Conservation (phyloP, 129 eudicot genomes). For the Silybum marianum region DNA sequence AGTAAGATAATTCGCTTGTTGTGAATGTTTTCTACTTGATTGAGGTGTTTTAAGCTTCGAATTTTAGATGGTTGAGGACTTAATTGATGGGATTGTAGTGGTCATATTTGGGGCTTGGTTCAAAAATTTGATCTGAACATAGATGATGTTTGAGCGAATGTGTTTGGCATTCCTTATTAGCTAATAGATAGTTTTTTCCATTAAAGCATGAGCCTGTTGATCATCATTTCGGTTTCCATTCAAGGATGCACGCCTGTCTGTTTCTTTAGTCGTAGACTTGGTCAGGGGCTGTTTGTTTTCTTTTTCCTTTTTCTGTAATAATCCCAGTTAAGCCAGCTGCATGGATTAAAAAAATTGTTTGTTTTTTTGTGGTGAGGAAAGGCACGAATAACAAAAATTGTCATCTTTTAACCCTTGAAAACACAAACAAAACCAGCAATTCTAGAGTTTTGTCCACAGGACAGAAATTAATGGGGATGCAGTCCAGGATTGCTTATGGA, state of each 20-base stretch:
- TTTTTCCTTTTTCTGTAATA: neutral
- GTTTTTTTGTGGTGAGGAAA: neutral
- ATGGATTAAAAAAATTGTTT: neutral
- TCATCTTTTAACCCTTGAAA: neutral
- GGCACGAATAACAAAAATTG: neutral
- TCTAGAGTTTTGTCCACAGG: constrained; percentile 57
- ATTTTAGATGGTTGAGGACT: constrained; percentile 8
- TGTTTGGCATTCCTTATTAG: neutral
- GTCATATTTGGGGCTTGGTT: neutral
- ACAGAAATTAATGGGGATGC: constrained; percentile 75
- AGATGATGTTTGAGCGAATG: neutral
- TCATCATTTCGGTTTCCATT: neutral
- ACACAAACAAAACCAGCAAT: neutral
- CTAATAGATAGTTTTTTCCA: neutral
- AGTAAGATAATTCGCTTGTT: neutral
- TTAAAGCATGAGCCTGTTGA: neutral
- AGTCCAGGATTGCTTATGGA: constrained; percentile 64
- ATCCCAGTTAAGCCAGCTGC: neutral
- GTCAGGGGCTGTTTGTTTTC: neutral
- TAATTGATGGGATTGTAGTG: constrained; percentile 8
- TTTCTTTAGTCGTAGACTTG: constrained; percentile 1
- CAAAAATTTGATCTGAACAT: neutral
- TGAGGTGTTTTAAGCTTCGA: constrained; percentile 2
- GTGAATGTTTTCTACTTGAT: constrained; percentile 8
- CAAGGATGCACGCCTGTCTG: neutral